These are phyloP conservation scores for Stachybotrys chlorohalonatus DNA, from an alignment of 2,329 filamentous ascomycete species.

Conservation along the genomic window DNA sequence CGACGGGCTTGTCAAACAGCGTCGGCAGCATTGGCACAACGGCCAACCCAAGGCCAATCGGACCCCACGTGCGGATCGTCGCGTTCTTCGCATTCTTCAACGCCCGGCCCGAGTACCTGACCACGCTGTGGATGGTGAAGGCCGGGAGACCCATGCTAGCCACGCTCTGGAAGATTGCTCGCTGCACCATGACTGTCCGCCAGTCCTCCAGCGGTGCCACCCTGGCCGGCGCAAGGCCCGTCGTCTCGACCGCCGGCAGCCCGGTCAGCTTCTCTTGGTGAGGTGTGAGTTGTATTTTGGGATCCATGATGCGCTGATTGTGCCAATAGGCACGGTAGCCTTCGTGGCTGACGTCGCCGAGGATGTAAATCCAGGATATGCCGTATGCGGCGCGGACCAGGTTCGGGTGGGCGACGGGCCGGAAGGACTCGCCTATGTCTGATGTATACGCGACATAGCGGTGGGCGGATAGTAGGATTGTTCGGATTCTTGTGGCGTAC, in stretches of 20 bases:
- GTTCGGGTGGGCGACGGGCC: slow-evolving; percentile 80
- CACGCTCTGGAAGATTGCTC: slow-evolving; percentile 81
- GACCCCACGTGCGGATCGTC: slow-evolving; percentile 71
- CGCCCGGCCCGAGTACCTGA: slow-evolving; percentile 79
- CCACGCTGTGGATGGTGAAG: slow-evolving; percentile 88
- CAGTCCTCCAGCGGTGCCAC: slow-evolving; percentile 79
- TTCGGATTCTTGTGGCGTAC: slow-evolving; percentile 78
- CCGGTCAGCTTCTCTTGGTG: slow-evolving; percentile 40
- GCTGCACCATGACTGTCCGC: slow-evolving; percentile 80
- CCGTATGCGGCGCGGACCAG: slow-evolving; percentile 78
- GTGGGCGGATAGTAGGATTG: slow-evolving; percentile 81
- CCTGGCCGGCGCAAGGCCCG: slow-evolving; percentile 25
- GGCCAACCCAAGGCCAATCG: slow-evolving; percentile 73
- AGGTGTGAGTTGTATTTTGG: slow-evolving; percentile 47
- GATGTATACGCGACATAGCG: slow-evolving; percentile 96
- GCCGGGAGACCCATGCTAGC: slow-evolving; percentile 92
- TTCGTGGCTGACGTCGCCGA: slow-evolving; percentile 85
- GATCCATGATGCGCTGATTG: slow-evolving; percentile 69
- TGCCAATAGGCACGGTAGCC: slow-evolving; percentile 90
- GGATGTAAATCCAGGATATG: slow-evolving; percentile 84
- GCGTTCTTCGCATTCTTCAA: slow-evolving; percentile 74
- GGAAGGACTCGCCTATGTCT: slow-evolving; percentile 93
- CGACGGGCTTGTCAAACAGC: slow-evolving; percentile 86
- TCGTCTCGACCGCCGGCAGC: slow-evolving; percentile 22
- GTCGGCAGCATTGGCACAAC: slow-evolving; percentile 77